phyloP scores from a whole-genome alignment of 805 yeast genomes.

The Yarrowia sp. region DNA sequence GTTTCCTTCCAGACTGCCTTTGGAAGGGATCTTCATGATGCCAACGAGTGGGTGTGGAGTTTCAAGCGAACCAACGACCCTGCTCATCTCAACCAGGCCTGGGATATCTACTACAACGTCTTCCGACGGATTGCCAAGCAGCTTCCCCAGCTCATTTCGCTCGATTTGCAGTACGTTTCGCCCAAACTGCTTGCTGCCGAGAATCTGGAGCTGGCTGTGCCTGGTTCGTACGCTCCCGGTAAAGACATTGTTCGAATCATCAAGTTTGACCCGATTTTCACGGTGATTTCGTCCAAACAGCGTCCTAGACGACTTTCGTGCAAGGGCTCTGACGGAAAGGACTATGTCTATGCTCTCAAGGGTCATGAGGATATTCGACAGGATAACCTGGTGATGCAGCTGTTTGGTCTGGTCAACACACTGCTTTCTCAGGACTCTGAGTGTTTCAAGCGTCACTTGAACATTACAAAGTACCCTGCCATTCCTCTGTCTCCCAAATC shows the following conservation, averaged over 20 bases:
- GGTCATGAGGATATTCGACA: slow-evolving; percentile 99
- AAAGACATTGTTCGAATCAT: slow-evolving; percentile 70
- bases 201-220: slow-evolving; percentile 83
- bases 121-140: slow-evolving; percentile 89
- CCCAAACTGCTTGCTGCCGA: slow-evolving; percentile 79
- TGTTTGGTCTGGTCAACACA: slow-evolving; percentile 93
- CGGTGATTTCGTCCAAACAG: slow-evolving; percentile 92
- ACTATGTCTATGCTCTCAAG: slow-evolving; percentile 75
- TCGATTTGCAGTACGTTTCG: slow-evolving; percentile 90
- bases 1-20: slow-evolving; percentile 88
- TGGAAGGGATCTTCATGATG: slow-evolving; percentile 89
- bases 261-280: slow-evolving; percentile 75
- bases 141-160: slow-evolving; percentile 76
- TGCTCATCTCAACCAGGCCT: slow-evolving; percentile 89
- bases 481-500: slow-evolving; percentile 95
- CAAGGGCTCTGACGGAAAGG: slow-evolving; percentile 88
- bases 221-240: slow-evolving; percentile 89
- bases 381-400: slow-evolving; percentile 95
- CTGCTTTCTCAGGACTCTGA: slow-evolving; percentile 86
- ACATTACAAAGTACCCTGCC: slow-evolving; percentile 87
- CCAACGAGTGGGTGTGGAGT: slow-evolving; percentile 88
- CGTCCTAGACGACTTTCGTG: slow-evolving; percentile 83
- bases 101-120: slow-evolving; percentile 95
- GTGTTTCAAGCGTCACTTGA: slow-evolving; percentile 92
- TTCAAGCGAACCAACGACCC: slow-evolving; percentile 82